These are phyloP conservation scores for Syncephalastrum sp. DNA, from an alignment of 371 early-diverging fungal genomes.

Conservation along the genomic window DNA sequence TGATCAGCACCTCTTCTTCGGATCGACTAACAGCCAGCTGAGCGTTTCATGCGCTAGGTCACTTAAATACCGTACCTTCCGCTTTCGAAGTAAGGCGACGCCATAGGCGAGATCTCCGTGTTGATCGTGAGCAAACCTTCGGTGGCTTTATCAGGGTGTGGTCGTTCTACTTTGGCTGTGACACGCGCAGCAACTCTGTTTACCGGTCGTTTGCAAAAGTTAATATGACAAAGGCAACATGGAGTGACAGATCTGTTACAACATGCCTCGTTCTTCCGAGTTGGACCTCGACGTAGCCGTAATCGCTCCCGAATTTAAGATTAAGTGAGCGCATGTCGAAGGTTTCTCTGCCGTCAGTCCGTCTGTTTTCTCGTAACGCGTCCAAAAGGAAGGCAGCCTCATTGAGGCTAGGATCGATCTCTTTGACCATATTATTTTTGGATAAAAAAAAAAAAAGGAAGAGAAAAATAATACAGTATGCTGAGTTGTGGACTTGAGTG, in stretches of 20 bases:
- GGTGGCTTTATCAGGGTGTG: slow-evolving; percentile 72
- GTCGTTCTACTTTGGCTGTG: slow-evolving; percentile 85
- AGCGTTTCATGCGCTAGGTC: slow-evolving; percentile 8
- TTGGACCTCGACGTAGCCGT: slow-evolving; percentile 78
- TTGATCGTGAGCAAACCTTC: slow-evolving; percentile 85
- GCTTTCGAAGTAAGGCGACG: slow-evolving; percentile 70
- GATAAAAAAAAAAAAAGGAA: neutral
- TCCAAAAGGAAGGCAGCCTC: slow-evolving; percentile 66
- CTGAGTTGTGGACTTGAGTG: neutral
- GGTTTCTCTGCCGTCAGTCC: slow-evolving; percentile 81
- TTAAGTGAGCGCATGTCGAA: slow-evolving; percentile 74
- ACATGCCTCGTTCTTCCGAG: slow-evolving; percentile 76
- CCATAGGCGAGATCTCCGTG: slow-evolving; percentile 88
- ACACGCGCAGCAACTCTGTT: slow-evolving; percentile 81
- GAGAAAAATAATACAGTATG: too few species aligned
- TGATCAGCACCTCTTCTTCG: slow-evolving; percentile 82
- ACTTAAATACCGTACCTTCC: slow-evolving; percentile 43
- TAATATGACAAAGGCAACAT: neutral
- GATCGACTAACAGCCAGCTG: slow-evolving; percentile 45
- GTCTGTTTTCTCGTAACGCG: slow-evolving; percentile 63
- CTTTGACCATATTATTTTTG: slow-evolving; percentile 24
- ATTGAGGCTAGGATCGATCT: slow-evolving; percentile 57
- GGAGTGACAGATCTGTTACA: neutral
- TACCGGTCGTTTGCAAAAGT: neutral
- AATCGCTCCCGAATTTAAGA: slow-evolving; percentile 68